Evolutionary conservation across 2,329 filamentous ascomycete genomes (phyloP).

Genomic region (Epichloe brachyelytri): DNA sequence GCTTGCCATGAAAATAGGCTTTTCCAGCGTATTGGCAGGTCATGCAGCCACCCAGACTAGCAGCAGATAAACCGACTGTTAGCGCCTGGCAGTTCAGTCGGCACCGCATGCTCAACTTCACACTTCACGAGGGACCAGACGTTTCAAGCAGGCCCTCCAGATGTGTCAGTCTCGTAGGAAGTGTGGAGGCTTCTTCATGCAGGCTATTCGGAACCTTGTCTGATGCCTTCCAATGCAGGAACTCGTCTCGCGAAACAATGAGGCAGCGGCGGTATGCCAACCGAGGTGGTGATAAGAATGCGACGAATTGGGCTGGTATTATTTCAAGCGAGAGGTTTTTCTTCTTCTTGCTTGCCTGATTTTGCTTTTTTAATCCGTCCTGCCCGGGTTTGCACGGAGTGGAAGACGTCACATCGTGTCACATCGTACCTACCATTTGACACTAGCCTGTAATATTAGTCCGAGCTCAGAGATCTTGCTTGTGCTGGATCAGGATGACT

Average conservation of each 20-base stretch:
- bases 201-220: neutral
- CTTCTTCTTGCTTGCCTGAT: too few species aligned
- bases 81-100: neutral
- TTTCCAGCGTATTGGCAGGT: neutral
- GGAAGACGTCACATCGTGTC: neutral
- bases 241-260: neutral
- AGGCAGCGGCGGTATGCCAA: too few species aligned
- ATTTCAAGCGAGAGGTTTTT: too few species aligned
- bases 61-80: neutral
- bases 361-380: too few species aligned
- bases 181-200: neutral
- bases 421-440: neutral
- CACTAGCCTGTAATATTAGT: too few species aligned
- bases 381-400: neutral
- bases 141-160: neutral
- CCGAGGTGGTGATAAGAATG: too few species aligned
- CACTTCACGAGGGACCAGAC: too few species aligned
- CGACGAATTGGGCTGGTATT: too few species aligned
- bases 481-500: neutral
- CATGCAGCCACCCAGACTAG: constrained; percentile 5
- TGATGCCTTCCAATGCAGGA: neutral
- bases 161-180: neutral
- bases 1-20: neutral
- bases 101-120: neutral
- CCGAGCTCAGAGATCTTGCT: neutral